Percentiles rank a stretch among this genome's conserved stretches.
Conservation (phyloP, 2,329 filamentous ascomycete species). For the Grosmannia clavigera region DNA sequence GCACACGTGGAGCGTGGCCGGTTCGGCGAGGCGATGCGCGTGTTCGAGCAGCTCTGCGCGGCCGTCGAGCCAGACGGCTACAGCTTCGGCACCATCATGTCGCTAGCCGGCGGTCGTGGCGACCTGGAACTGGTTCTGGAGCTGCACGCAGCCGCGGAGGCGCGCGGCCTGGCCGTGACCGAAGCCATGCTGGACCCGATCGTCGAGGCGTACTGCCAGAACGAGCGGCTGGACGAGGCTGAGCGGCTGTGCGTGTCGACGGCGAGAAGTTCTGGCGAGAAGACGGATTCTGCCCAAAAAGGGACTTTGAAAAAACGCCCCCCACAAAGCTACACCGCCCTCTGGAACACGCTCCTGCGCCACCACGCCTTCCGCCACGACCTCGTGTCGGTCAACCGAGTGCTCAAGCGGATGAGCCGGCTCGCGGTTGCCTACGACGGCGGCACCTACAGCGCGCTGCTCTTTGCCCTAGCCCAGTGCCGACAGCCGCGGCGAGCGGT, state of each 20-base stretch:
- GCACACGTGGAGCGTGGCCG: slow-evolving; percentile 56
- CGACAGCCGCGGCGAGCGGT: slow-evolving; percentile 38
- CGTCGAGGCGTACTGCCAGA: slow-evolving; percentile 54
- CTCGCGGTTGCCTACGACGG: slow-evolving; percentile 33
- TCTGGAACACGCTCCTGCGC: slow-evolving; percentile 70
- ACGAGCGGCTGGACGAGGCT: slow-evolving; percentile 41
- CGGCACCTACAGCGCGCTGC: slow-evolving; percentile 36
- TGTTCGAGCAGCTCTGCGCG: slow-evolving; percentile 48
- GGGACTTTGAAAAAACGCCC: slow-evolving; percentile 13
- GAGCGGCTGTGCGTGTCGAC: slow-evolving; percentile 46
- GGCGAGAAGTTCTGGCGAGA: slow-evolving; percentile 24
- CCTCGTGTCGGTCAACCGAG: slow-evolving; percentile 32
- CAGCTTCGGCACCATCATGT: slow-evolving; percentile 64
- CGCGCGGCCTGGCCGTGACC: slow-evolving; percentile 35
- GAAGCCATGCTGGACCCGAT: slow-evolving; percentile 50
- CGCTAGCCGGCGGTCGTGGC: slow-evolving; percentile 55
- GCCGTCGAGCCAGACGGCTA: slow-evolving; percentile 42
- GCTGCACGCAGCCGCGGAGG: slow-evolving; percentile 50
- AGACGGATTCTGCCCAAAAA: no score
- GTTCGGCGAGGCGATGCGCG: slow-evolving; percentile 49
- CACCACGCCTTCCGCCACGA: slow-evolving; percentile 53
- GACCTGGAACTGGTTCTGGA: slow-evolving; percentile 59
- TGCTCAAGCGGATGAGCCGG: slow-evolving; percentile 37
- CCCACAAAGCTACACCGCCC: slow-evolving; percentile 30
- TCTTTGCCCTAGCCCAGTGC: slow-evolving; percentile 35